phyloP scores from a whole-genome alignment of 192 early-diverging fungal species.

The Powellomyces hirtus region DNA sequence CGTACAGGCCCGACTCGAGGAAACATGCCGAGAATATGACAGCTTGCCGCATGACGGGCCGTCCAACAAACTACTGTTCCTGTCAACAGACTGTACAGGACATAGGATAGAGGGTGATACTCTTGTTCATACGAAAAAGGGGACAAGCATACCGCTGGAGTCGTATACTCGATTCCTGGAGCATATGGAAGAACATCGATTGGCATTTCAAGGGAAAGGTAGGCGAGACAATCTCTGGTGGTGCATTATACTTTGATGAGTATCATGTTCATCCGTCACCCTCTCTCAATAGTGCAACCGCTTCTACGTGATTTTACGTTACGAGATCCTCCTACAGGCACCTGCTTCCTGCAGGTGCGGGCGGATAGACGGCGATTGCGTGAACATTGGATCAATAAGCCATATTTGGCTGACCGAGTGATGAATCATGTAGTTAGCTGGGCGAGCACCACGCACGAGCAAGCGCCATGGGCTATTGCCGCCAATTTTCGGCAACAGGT shows the following conservation, averaged over 20 bases:
- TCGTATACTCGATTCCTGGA: constrained; percentile 32
- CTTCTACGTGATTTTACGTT: constrained; percentile 12
- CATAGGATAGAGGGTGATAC: not conserved
- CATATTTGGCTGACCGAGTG: constrained; percentile 16
- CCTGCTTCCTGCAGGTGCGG: constrained; percentile 21
- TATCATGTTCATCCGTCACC: no score
- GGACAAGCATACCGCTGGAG: not conserved
- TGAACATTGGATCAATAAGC: constrained; percentile 21
- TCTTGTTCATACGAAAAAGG: not conserved
- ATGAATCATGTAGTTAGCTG: not conserved
- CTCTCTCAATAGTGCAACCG: not conserved
- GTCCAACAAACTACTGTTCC: constrained; percentile 13
- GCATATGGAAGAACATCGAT: constrained; percentile 46
- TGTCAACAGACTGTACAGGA: not conserved
- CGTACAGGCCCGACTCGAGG: not conserved
- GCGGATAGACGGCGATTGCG: not conserved
- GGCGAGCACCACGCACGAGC: not conserved
- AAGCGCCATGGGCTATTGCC: not conserved
- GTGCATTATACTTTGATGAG: no score
- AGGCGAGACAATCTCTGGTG: no score
- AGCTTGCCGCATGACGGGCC: not conserved
- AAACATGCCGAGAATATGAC: not conserved
- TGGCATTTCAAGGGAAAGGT: not conserved
- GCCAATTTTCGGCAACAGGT: not conserved
- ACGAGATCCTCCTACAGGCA: constrained; percentile 24